These are phyloP conservation scores for Claviceps purpurea DNA, from an alignment of 2,329 filamentous ascomycete species.

Conservation along the genomic window DNA sequence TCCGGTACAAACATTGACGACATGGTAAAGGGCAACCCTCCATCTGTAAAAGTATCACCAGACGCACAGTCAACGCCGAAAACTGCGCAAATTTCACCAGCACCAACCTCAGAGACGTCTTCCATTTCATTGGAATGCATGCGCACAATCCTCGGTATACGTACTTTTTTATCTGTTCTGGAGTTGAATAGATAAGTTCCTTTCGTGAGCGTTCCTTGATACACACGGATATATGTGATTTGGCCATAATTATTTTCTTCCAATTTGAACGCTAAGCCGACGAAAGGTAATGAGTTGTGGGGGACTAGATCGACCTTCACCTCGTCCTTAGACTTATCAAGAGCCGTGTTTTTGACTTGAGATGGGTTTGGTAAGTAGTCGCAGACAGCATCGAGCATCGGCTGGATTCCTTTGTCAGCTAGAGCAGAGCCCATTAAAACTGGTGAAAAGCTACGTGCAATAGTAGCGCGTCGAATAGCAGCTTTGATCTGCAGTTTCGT, in stretches of 20 bases:
- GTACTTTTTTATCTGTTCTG: constrained; percentile 87
- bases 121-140: constrained; percentile 99
- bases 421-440: constrained; percentile 95
- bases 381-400: constrained; percentile 91
- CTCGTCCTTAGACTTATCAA: constrained; percentile 71
- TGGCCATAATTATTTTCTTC: constrained; percentile 98
- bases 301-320: constrained; percentile 75
- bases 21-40: constrained; percentile 85
- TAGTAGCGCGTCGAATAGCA: constrained; percentile 85
- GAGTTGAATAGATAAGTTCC: constrained; percentile 88
- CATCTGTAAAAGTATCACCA: constrained; percentile 96
- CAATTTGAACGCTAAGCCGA: constrained; percentile 94
- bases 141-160: constrained; percentile 90
- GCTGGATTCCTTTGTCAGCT: constrained; percentile 88
- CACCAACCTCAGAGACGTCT: constrained; percentile 81
- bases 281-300: constrained; percentile 87
- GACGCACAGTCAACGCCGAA: constrained; percentile 97
- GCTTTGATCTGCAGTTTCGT: constrained; percentile 74
- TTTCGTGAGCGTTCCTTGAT: constrained; percentile 84
- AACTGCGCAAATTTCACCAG: constrained; percentile 95
- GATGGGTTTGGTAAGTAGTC: constrained; percentile 90
- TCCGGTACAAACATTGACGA: constrained; percentile 97
- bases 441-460: constrained; percentile 76
- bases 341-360: constrained; percentile 77
- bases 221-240: constrained; percentile 95